Evolutionary conservation across 768 basidiomycete species (phyloP).

Genomic region (Hericium erinaceus): DNA sequence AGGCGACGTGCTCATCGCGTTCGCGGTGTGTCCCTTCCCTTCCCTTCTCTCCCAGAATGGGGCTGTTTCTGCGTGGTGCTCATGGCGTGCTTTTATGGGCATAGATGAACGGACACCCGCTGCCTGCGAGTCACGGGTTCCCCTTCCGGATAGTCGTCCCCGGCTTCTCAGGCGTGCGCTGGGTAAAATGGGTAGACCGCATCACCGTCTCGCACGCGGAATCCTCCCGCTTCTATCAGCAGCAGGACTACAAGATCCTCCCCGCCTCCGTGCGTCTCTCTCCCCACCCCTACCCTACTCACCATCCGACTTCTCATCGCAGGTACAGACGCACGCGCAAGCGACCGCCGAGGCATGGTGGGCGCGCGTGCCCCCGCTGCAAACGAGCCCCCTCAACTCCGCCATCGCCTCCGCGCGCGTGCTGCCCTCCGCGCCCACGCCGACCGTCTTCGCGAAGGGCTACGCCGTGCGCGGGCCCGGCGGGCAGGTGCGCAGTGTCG

Average conservation of each 20-base stretch:
- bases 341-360: slow-evolving; percentile 29
- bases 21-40: slow-evolving; percentile 32
- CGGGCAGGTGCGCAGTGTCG: slow-evolving; percentile 38
- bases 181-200: slow-evolving; percentile 70
- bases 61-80: too few species aligned
- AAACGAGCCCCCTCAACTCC: slow-evolving; percentile 52
- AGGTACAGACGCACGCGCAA: slow-evolving; percentile 15
- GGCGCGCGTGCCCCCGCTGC: slow-evolving; percentile 50
- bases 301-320: not conserved
- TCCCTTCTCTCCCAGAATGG: not conserved
- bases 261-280: not conserved
- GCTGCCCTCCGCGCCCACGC: not conserved
- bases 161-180: slow-evolving; percentile 58
- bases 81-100: not conserved
- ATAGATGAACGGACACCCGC: slow-evolving; percentile 56
- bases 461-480: slow-evolving; percentile 42
- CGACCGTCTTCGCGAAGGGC: slow-evolving; percentile 31
- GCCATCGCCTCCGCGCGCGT: slow-evolving; percentile 31
- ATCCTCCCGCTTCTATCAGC: slow-evolving; percentile 64
- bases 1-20: slow-evolving; percentile 51
- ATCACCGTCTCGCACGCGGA: slow-evolving; percentile 45
- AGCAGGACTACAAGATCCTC: slow-evolving; percentile 56
- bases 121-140: slow-evolving; percentile 54
- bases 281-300: not conserved
- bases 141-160: slow-evolving; percentile 63